Evolutionary conservation across 2,329 filamentous ascomycete species (phyloP).

Genomic region (Fusarium sp.): DNA sequence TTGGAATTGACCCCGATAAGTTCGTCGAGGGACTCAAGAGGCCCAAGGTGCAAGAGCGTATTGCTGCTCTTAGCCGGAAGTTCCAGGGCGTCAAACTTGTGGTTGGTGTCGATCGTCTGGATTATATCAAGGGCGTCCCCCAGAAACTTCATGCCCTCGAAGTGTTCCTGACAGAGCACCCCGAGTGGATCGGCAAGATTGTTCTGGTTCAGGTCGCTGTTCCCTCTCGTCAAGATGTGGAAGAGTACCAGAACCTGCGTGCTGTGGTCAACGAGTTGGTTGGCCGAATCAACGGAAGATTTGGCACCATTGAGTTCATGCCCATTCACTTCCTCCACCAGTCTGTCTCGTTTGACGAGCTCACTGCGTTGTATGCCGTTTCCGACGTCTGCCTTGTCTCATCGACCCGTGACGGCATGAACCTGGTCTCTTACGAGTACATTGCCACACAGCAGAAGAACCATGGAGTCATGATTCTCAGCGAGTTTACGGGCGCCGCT

Average conservation of each 20-base stretch:
- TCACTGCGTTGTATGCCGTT: slow-evolving; percentile 92
- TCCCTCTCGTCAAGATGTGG: slow-evolving; percentile 93
- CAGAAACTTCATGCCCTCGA: slow-evolving; percentile 97
- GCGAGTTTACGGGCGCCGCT: slow-evolving; percentile 95
- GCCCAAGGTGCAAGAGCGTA: slow-evolving; percentile 87
- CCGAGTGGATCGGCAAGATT: slow-evolving; percentile 98
- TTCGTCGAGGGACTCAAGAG: slow-evolving; percentile 91
- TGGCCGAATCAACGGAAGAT: slow-evolving; percentile 95
- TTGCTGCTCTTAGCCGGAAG: slow-evolving; percentile 85
- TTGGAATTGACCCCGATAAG: slow-evolving; percentile 97
- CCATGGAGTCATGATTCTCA: slow-evolving; percentile 93
- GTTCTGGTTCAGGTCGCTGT: slow-evolving; percentile 97
- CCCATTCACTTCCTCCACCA: slow-evolving; percentile 99
- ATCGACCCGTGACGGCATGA: slow-evolving; percentile 98
- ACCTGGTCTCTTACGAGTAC: slow-evolving; percentile 97
- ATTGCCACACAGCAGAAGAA: slow-evolving; percentile 92
- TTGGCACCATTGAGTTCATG: slow-evolving; percentile 98
- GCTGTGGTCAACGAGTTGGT: slow-evolving; percentile 97
- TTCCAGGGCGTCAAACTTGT: slow-evolving; percentile 97
- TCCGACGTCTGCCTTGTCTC: slow-evolving; percentile 94
- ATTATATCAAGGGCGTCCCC: slow-evolving; percentile 99
- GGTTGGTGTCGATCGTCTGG: slow-evolving; percentile 94
- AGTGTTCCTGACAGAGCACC: slow-evolving; percentile 95
- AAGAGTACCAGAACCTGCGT: slow-evolving; percentile 96
- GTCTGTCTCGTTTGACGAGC: slow-evolving; percentile 92